Percentiles rank a stretch among this genome's conserved stretches.
Evolutionary conservation across 352 stramenopile species (phyloP).

Genomic region (Pythium dissotocum): DNA sequence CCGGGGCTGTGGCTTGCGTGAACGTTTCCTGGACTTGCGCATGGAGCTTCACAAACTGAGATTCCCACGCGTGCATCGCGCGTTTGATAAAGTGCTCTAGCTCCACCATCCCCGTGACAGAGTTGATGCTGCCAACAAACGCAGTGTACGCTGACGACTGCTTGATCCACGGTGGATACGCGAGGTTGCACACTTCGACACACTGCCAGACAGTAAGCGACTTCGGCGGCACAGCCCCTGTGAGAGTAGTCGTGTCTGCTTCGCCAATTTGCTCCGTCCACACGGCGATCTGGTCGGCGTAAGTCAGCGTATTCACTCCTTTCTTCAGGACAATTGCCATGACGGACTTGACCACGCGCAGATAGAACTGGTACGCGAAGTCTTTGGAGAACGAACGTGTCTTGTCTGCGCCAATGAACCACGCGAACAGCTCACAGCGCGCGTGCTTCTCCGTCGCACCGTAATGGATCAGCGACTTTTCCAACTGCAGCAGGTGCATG

Average conservation of each 20-base stretch:
- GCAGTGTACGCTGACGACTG: constrained; percentile 28
- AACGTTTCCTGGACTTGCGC: constrained; percentile 32
- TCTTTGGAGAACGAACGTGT: constrained; percentile 42
- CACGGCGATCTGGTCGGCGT: constrained; percentile 42
- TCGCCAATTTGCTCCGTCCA: constrained; percentile 76
- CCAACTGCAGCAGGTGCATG: constrained; percentile 68
- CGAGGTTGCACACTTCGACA: constrained; percentile 41
- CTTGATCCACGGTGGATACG: constrained; percentile 51
- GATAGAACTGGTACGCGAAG: constrained; percentile 62
- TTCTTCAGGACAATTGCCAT: constrained; percentile 44
- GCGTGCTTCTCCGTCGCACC: constrained; percentile 42
- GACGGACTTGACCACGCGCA: constrained; percentile 49
- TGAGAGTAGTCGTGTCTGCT: constrained; percentile 30
- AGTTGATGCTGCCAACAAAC: constrained; percentile 24
- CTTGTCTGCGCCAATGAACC: constrained; percentile 65
- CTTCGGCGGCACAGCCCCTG: not conserved
- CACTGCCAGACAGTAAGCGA: constrained; percentile 32
- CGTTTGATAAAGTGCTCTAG: constrained; percentile 37
- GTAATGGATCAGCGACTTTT: constrained; percentile 67
- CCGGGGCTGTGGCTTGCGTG: not conserved
- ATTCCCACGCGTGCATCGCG: constrained; percentile 47
- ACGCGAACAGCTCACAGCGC: constrained; percentile 64
- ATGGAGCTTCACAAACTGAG: constrained; percentile 37
- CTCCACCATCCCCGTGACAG: constrained; percentile 35
- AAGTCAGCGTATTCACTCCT: constrained; percentile 32